These are phyloP conservation scores for Elsinoe ampelina DNA, from an alignment of 2,329 filamentous ascomycete genomes.

Conservation along the genomic window DNA sequence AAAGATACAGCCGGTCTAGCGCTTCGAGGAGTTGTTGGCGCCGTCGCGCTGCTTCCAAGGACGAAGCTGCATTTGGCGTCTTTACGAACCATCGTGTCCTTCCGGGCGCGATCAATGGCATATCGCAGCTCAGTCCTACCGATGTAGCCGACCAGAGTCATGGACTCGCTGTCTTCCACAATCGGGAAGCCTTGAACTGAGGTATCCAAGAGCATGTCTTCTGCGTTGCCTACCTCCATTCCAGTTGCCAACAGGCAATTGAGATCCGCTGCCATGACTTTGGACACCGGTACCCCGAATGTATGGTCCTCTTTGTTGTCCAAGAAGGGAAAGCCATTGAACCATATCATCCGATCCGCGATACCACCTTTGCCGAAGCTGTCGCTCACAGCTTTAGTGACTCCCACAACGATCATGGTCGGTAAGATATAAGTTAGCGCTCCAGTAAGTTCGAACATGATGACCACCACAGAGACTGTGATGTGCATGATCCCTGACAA, in stretches of 20 bases:
- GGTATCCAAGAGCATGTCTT: slow-evolving; percentile 65
- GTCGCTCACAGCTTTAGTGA: slow-evolving; percentile 88
- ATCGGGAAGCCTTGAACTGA: slow-evolving; percentile 90
- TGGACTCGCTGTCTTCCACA: slow-evolving; percentile 62
- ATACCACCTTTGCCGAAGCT: slow-evolving; percentile 93
- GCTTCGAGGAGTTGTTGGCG: slow-evolving; percentile 25
- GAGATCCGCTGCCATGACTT: slow-evolving; percentile 74
- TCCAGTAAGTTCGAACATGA: slow-evolving; percentile 99
- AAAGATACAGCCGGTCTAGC: slow-evolving; percentile 40
- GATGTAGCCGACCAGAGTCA: slow-evolving; percentile 78
- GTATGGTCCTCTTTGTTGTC: slow-evolving; percentile 97
- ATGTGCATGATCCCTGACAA: slow-evolving; percentile 97
- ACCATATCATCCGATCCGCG: slow-evolving; percentile 97
- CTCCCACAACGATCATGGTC: slow-evolving; percentile 97
- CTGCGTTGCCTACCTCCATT: slow-evolving; percentile 65
- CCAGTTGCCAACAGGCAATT: slow-evolving; percentile 66
- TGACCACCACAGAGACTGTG: slow-evolving; percentile 91
- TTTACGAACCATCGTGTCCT: slow-evolving; percentile 55
- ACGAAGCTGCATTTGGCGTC: slow-evolving; percentile 65
- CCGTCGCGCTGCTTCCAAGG: slow-evolving; percentile 13
- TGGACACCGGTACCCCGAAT: slow-evolving; percentile 86
- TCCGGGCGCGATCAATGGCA: slow-evolving; percentile 70
- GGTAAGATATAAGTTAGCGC: slow-evolving; percentile 93
- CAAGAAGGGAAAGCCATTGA: slow-evolving; percentile 92
- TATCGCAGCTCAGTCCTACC: slow-evolving; percentile 86